Base-by-base conservation (phyloP, 805 yeast species). In the Grigorovia yakushimaensis region DNA sequence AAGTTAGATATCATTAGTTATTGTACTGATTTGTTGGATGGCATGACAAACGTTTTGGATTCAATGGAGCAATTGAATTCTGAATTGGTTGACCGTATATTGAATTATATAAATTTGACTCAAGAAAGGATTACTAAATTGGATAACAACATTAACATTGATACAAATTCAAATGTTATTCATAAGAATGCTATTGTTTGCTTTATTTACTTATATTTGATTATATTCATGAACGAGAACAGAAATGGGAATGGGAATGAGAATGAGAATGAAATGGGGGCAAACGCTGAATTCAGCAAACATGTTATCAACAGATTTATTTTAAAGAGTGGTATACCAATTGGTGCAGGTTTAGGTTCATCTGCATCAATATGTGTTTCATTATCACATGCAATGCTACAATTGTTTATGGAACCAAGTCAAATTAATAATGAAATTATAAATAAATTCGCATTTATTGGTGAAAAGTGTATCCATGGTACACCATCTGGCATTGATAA, bases 401-500 rank as follows among this genome's bases (percentile, higher is more conserved):
- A 67, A 18, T 54, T 69, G 1, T 50, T 60, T 11, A 70, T 69
- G 39, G 64, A 60, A 4, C 9, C 17, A 2, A 1, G 6, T 19
- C 10, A 24, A 10, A 27, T n/a, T 4, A 81, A 75, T 46, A 72
- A 81, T 22, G 65, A 70, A n/a, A 76, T 81, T 51, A 80, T 93
- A 50, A 91, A 91, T 54, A 67, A 72, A 6, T 89, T 96, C 95
- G 81, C 98, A 1, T 84, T 84, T 53, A 73, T 91, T 70, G 98
- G 97, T 37, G 98, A 93, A 64, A 84, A 83, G 61, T 88, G 97
- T 61, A 85, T 89, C 55, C 98, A 91, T 61, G 98, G 98, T 1
- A 88, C 85, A 56, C 98, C 98, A 8, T 82, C 94, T 18, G 98
- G 98, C 11, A 88, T 93, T 46, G 98, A 93, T 64, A 93, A 93